A percentile compares a stretch with the other conserved stretches of the same genome.
These are phyloP conservation scores for Penicillium sumatraense DNA, from an alignment of 2,329 filamentous ascomycete genomes.

Conservation along the genomic window DNA sequence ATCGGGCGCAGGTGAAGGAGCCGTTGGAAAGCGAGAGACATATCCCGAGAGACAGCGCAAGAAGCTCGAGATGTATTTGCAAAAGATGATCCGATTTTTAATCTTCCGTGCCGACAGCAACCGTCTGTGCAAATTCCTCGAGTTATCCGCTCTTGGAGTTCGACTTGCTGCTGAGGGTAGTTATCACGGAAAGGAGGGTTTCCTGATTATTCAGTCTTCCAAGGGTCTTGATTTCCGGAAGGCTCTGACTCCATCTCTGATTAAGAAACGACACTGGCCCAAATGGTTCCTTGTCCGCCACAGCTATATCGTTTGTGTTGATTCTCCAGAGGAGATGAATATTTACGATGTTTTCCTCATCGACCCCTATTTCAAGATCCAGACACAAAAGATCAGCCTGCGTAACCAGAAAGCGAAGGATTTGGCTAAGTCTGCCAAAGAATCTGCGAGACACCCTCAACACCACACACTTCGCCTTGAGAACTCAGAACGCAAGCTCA, in stretches of 20 bases:
- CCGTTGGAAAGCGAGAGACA: conserved; percentile 53
- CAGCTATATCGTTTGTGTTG: conserved; percentile 97
- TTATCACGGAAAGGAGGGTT: conserved; percentile 97
- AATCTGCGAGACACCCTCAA: conserved; percentile 64
- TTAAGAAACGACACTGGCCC: conserved; percentile 81
- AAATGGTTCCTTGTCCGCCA: conserved; percentile 99
- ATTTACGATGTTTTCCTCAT: conserved; percentile 99
- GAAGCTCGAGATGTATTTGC: conserved; percentile 86
- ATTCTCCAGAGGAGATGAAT: conserved; percentile 97
- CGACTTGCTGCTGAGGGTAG: conserved; percentile 92
- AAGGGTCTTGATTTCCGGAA: conserved; percentile 87
- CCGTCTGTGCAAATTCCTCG: conserved; percentile 91
- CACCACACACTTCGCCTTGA: conserved; percentile 87
- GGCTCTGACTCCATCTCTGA: conserved; percentile 75
- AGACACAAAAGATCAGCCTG: conserved; percentile 68
- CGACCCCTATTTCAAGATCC: conserved; percentile 82
- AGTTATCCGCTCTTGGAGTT: conserved; percentile 91
- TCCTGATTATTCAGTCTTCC: conserved; percentile 86
- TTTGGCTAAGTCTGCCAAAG: conserved; percentile 68
- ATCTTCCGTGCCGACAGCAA: conserved; percentile 98
- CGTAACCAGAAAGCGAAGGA: conserved; percentile 58
- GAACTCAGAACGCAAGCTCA: conserved; percentile 90
- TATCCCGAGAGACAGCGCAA: conserved; percentile 83
- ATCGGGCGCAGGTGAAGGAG: conserved; percentile 42
- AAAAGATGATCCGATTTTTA: conserved; percentile 92